Base-by-base conservation (phyloP, 768 basidiomycete species). In the Hebeloma cylindrosporum region DNA sequence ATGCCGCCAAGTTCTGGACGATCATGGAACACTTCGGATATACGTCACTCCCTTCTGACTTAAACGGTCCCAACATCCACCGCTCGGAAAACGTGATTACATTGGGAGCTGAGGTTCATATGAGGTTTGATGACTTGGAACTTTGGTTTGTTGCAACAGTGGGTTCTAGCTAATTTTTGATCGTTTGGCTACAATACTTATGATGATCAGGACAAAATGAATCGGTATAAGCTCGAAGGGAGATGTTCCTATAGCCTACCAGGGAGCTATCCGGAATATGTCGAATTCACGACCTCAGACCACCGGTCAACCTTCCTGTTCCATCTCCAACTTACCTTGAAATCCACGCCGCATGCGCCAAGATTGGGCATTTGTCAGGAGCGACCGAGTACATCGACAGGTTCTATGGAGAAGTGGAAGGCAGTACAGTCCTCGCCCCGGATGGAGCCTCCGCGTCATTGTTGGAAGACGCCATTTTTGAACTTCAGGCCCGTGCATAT, bases 321-420 rank as follows among this genome's bases (percentile, higher is more conserved):
- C 70, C 72, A 23, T 59, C 55, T 27, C 53, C 58, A 13, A 36
- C 30, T 9, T 66, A 67, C 45, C 60, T 72, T 22, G 48, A 48
- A 3, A 54, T 74, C 33, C 72, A 72, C 41, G 70, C 70, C 13
- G 61, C 65, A 17, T 72, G 68, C 42, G 67, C 71, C 13, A 59
- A 63, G 40, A 61, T 71, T 2, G 66, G 67, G 20, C 61, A 67
- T 50, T 56, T 71, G 22, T 72, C 70, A 3, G 70, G 72, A 23
- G 72, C 67, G 2, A 60, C 56, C 5, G 60, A 58, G 31, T 64
- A 61, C 29, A 65, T 73, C 20, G 60, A 64, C 26, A n/a, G n/a
- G n/a, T n/a, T n/a, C n/a, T n/a, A n/a, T n/a, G n/a, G n/a, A n/a
- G n/a, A n/a, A n/a, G n/a, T n/a, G n/a, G n/a, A n/a, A n/a, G n/a